phyloP scores from a whole-genome alignment of 2,329 filamentous ascomycete species.

The Helminthosporium solani region DNA sequence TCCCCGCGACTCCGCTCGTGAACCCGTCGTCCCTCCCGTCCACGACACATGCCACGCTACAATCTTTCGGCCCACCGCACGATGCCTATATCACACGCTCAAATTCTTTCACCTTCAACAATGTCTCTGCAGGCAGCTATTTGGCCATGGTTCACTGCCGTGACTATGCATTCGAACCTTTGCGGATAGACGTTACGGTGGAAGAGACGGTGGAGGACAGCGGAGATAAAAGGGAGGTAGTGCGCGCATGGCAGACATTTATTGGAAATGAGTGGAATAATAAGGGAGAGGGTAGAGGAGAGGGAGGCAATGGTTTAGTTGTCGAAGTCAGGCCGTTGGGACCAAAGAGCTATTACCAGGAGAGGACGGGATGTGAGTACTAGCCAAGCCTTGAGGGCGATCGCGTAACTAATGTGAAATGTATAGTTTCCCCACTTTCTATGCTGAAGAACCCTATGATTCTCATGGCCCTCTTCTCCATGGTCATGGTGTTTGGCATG shows the following conservation, averaged over 20 bases:
- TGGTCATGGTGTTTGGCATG: slow-evolving; percentile 86
- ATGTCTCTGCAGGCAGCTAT: slow-evolving; percentile 72
- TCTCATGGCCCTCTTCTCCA: slow-evolving; percentile 78
- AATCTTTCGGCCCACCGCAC: slow-evolving; percentile 53
- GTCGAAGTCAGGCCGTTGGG: slow-evolving; percentile 61
- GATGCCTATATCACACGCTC: slow-evolving; percentile 65
- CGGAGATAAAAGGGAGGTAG: slow-evolving; percentile 43
- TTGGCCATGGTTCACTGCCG: slow-evolving; percentile 77
- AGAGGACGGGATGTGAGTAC: slow-evolving; percentile 71
- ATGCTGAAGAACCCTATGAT: slow-evolving; percentile 97
- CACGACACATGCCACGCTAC: slow-evolving; percentile 67
- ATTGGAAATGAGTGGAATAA: slow-evolving; percentile 89
- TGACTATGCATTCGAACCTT: slow-evolving; percentile 73
- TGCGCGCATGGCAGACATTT: slow-evolving; percentile 79
- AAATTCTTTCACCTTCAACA: slow-evolving; percentile 74
- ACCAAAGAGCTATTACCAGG: slow-evolving; percentile 73
- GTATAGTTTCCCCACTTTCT: slow-evolving; percentile 70
- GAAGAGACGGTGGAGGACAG: slow-evolving; percentile 30
- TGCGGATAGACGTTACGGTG: slow-evolving; percentile 71
- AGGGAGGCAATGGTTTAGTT: slow-evolving; percentile 52
- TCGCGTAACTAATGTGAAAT: slow-evolving; percentile 18
- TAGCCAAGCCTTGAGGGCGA: background rate
- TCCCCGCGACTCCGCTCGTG: slow-evolving; percentile 48
- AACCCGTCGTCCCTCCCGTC: slow-evolving; percentile 52
- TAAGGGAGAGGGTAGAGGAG: slow-evolving; percentile 64